Percentiles rank a stretch among this genome's conserved stretches.
Conservation (phyloP, 768 basidiomycete species). For the Kondoa subrosea region DNA sequence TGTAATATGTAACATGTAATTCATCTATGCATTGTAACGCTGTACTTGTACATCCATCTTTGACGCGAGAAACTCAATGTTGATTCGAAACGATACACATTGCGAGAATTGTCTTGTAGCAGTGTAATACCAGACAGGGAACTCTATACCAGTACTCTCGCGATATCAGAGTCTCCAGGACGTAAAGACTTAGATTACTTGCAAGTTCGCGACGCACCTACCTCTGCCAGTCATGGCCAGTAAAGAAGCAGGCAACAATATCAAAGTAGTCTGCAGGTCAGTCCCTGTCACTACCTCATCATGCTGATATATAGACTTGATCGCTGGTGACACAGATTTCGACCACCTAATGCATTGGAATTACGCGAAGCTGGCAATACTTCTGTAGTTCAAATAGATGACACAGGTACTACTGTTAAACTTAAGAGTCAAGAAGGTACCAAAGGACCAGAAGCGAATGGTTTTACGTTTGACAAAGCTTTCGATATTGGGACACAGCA, state of each 20-base stretch:
- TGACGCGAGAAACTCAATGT: too few relatives aligned
- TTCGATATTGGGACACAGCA: conserved; percentile 85
- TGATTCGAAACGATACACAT: too few relatives aligned
- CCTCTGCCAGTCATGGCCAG: background rate
- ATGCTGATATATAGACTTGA: conserved; percentile 9
- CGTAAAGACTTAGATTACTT: too few relatives aligned
- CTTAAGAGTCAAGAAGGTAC: conserved; percentile 53
- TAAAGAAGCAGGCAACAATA: conserved; percentile 43
- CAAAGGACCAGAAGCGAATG: conserved; percentile 76
- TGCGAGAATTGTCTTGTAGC: too few relatives aligned
- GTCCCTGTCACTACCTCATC: conserved; percentile 31
- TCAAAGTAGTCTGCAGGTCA: conserved; percentile 98
- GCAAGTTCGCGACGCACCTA: too few relatives aligned
- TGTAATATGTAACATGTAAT: too few relatives aligned
- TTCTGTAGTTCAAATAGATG: conserved; percentile 74
- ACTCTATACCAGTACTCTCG: too few relatives aligned
- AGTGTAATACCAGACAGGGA: too few relatives aligned
- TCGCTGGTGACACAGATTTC: conserved; percentile 49
- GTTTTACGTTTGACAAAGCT: conserved; percentile 92
- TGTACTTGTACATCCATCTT: too few relatives aligned
- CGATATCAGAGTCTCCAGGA: too few relatives aligned
- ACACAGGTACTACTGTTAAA: conserved; percentile 65
- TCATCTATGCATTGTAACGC: too few relatives aligned
- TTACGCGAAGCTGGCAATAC: conserved; percentile 60
- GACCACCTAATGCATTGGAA: conserved; percentile 85